A percentile compares a stretch with the other conserved stretches of the same genome.
These are phyloP conservation scores for Aspergillus funiculosus DNA, from an alignment of 495 filamentous ascomycete species.

Conservation along the genomic window DNA sequence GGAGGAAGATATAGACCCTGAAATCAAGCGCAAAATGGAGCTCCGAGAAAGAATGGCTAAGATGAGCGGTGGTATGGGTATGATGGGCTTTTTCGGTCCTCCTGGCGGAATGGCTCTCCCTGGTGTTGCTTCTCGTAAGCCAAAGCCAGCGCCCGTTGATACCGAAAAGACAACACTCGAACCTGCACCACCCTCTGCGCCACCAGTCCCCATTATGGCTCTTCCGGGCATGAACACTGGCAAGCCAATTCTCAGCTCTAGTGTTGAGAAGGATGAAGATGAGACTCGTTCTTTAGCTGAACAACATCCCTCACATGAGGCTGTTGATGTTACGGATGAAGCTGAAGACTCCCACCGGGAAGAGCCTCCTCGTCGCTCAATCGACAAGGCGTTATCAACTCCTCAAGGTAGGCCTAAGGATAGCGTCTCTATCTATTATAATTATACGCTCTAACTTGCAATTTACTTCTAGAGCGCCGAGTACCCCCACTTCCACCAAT, in stretches of 20 bases:
- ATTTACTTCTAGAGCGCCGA: constrained; percentile 19
- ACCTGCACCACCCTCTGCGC: constrained; percentile 51
- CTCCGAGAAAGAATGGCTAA: constrained; percentile 93
- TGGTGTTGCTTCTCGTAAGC: constrained; percentile 38
- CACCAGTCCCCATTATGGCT: constrained; percentile 73
- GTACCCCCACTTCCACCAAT: constrained; percentile 30
- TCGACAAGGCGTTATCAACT: constrained; percentile 40
- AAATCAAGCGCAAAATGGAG: constrained; percentile 79
- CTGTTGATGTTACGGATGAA: constrained; percentile 44
- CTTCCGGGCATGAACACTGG: constrained; percentile 62
- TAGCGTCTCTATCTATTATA: too few relatives aligned
- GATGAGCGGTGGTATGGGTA: constrained; percentile 97
- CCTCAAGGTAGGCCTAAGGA: constrained; percentile 55
- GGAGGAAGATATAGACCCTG: constrained; percentile 88
- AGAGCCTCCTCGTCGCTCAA: constrained; percentile 42
- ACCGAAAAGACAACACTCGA: constrained; percentile 60
- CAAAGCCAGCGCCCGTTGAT: constrained; percentile 50
- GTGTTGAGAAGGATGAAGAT: constrained; percentile 42
- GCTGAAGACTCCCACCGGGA: constrained; percentile 48
- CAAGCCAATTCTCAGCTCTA: constrained; percentile 31
- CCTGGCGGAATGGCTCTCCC: constrained; percentile 60
- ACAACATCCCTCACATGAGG: constrained; percentile 44
- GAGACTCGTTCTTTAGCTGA: constrained; percentile 35
- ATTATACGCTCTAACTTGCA: constrained; percentile 11
- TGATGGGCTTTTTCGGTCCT: constrained; percentile 88